A percentile compares a stretch with the other conserved stretches of the same genome.
Conservation (phyloP, 2,329 filamentous ascomycete genomes). For the Penicillium psychrosexuale region DNA sequence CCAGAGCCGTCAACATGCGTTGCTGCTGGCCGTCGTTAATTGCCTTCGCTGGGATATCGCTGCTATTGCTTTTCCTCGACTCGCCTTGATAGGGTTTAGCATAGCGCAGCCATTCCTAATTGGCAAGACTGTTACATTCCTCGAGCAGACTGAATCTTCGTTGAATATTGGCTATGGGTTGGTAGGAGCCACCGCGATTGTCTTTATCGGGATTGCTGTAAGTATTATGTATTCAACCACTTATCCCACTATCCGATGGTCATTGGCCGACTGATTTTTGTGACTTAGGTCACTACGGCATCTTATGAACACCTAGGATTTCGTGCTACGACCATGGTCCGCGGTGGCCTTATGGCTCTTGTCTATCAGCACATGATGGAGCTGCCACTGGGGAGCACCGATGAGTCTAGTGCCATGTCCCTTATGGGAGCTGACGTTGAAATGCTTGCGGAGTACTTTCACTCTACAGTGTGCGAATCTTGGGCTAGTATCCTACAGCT, state of each 20-base stretch:
- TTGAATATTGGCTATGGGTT: slow-evolving; percentile 12
- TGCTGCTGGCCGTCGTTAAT: slow-evolving; percentile 13
- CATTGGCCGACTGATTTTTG: background rate
- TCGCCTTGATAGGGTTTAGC: slow-evolving; percentile 15
- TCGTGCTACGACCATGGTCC: slow-evolving; percentile 18
- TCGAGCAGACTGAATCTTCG: slow-evolving; percentile 1
- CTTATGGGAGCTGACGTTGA: slow-evolving; percentile 23
- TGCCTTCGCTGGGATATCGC: slow-evolving; percentile 17
- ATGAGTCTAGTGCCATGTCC: slow-evolving; percentile 25
- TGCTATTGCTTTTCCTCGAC: slow-evolving; percentile 10
- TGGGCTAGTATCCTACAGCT: slow-evolving; percentile 38
- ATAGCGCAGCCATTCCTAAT: slow-evolving; percentile 18
- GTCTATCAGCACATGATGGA: slow-evolving; percentile 21
- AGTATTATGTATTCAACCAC: background rate
- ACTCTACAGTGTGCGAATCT: slow-evolving; percentile 26
- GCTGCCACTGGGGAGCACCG: slow-evolving; percentile 15
- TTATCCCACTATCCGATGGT: background rate
- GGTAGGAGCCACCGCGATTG: slow-evolving; percentile 1
- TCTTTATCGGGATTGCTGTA: slow-evolving; percentile 13
- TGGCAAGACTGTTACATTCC: slow-evolving; percentile 8
- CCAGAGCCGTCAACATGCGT: slow-evolving; percentile 9
- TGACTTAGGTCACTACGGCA: slow-evolving; percentile 10
- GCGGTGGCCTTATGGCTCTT: slow-evolving; percentile 20
- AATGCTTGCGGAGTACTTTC: slow-evolving; percentile 23
- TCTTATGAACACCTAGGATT: slow-evolving; percentile 13